Evolutionary conservation across 768 basidiomycete genomes (phyloP).

Genomic region (Russula foetens): DNA sequence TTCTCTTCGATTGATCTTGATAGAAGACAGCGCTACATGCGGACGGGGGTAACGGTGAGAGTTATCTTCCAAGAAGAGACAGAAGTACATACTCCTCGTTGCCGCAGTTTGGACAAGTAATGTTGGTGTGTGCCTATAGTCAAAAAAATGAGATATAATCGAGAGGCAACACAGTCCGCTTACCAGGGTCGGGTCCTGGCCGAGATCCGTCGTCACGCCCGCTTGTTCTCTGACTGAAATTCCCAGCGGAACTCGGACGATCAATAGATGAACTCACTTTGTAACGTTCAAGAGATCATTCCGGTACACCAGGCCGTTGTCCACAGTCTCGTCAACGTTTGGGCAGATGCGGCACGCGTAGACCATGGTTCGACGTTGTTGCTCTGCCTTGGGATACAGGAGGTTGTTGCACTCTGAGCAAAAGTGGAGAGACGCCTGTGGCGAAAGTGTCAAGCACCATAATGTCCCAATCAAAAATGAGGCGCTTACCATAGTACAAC

Average conservation of each 20-base stretch:
- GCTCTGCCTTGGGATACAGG: constrained; percentile 88
- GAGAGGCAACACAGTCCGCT: constrained; percentile 17
- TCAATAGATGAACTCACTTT: constrained; percentile 45
- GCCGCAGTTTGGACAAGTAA: constrained; percentile 74
- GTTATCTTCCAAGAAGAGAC: neutral
- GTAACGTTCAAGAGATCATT: constrained; percentile 92
- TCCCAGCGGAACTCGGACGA: constrained; percentile 4
- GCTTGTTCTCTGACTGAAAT: constrained; percentile 68
- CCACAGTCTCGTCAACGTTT: constrained; percentile 74
- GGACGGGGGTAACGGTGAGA: neutral
- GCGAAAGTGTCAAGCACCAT: neutral
- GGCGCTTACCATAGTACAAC: constrained; percentile 1
- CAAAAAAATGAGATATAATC: neutral
- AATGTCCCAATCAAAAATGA: neutral
- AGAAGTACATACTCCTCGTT: constrained; percentile 54
- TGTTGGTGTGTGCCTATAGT: constrained; percentile 70
- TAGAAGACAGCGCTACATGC: constrained; percentile 75
- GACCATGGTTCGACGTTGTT: constrained; percentile 74
- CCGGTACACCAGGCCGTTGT: constrained; percentile 85
- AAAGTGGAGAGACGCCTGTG: constrained; percentile 77
- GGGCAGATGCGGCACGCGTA: constrained; percentile 87
- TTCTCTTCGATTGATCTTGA: constrained; percentile 96
- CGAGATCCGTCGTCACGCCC: constrained; percentile 83
- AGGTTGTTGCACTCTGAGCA: constrained; percentile 95
- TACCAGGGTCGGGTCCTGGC: constrained; percentile 84